phyloP scores from a whole-genome alignment of 2,329 filamentous ascomycete genomes.

The Neopestalotiopsis rosae region DNA sequence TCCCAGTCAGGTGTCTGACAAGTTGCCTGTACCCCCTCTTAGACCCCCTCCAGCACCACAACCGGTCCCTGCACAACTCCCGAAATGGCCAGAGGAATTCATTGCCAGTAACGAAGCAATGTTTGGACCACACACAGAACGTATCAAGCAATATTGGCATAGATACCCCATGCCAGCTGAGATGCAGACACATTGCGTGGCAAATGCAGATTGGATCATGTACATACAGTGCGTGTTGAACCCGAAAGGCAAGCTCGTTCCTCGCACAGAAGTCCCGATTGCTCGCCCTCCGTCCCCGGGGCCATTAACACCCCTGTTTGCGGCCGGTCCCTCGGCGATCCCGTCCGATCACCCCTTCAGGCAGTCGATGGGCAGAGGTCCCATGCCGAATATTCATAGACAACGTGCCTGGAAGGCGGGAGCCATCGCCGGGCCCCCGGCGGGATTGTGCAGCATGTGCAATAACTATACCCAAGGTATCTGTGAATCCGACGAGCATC shows the following conservation, averaged over 20 bases:
- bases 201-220: no score
- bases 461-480: background rate
- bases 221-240: background rate
- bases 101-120: no score
- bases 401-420: background rate
- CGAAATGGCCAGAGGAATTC: no score
- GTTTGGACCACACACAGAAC: no score
- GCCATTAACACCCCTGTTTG: background rate
- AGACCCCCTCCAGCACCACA: no score
- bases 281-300: background rate
- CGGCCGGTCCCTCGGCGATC: background rate
- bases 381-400: background rate
- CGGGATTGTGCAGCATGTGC: background rate
- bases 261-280: background rate
- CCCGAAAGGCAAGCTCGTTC: background rate
- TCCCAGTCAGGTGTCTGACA: no score
- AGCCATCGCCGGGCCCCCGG: background rate
- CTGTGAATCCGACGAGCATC: conserved; percentile 29
- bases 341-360: background rate
- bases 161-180: no score
- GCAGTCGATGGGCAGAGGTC: background rate
- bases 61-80: no score
- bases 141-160: no score
- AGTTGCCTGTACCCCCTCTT: no score
- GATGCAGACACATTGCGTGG: no score